These are phyloP conservation scores for Heliocybe sulcata DNA, from an alignment of 1,284 basidiomycete genomes.

Conservation along the genomic window DNA sequence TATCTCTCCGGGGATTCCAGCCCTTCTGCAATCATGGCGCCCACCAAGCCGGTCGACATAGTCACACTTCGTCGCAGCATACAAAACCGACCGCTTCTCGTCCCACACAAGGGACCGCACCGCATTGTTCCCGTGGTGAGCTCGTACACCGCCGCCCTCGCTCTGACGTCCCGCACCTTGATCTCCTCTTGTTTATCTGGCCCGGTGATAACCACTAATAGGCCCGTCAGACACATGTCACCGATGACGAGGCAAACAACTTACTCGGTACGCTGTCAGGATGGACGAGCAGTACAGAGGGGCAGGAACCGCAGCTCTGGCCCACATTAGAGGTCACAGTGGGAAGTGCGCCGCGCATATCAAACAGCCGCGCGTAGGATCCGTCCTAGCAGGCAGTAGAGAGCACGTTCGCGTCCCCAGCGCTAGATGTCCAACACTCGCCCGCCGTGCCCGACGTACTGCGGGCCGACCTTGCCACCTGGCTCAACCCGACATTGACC, in stretches of 20 bases:
- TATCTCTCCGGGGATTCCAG: constrained; percentile 18
- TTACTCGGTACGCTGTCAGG: constrained; percentile 20
- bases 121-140: constrained; percentile 33
- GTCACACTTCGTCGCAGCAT: constrained; percentile 26
- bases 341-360: constrained; percentile 23
- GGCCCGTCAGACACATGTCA: neutral
- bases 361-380: constrained; percentile 30
- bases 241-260: constrained; percentile 3
- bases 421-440: constrained; percentile 22
- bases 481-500: too few relatives aligned
- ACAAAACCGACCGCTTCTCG: constrained; percentile 20
- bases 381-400: constrained; percentile 29
- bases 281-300: constrained; percentile 15
- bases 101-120: constrained; percentile 29
- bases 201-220: constrained; percentile 25
- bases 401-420: constrained; percentile 27
- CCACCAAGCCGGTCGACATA: constrained; percentile 24
- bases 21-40: constrained; percentile 23
- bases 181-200: constrained; percentile 20
- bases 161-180: constrained; percentile 32
- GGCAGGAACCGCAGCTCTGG: constrained; percentile 6
- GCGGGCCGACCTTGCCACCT: constrained; percentile 16
- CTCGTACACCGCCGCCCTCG: constrained; percentile 26
- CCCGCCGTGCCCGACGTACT: constrained; percentile 32
- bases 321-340: constrained; percentile 15